Evolutionary conservation across 2,329 filamentous ascomycete species (phyloP).

Genomic region (Aspergillus tanneri): DNA sequence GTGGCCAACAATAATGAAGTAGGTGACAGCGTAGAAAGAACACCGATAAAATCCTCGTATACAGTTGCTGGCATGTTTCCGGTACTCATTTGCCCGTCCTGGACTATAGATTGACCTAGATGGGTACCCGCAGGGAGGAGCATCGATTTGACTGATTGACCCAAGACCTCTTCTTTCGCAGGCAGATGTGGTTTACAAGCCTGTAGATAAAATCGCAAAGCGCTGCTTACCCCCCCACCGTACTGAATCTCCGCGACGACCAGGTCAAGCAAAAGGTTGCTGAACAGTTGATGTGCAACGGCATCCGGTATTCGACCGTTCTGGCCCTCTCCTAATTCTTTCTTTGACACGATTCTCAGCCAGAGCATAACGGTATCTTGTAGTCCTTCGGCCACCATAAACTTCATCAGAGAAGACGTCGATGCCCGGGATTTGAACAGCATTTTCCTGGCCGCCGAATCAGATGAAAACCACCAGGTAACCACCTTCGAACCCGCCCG

Average conservation of each 20-base stretch:
- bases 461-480: conserved; percentile 44
- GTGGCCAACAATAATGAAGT: conserved; percentile 28
- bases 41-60: conserved; percentile 35
- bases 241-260: conserved; percentile 35
- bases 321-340: conserved; percentile 25
- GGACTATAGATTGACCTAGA: conserved; percentile 28
- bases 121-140: conserved; percentile 27
- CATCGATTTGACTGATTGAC: conserved; percentile 15
- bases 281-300: conserved; percentile 23
- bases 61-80: conserved; percentile 27
- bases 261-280: conserved; percentile 31
- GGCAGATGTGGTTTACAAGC: conserved; percentile 25
- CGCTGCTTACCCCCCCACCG: conserved; percentile 33
- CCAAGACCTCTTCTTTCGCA: conserved; percentile 6
- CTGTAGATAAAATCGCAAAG: conserved; percentile 33
- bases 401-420: conserved; percentile 34
- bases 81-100: conserved; percentile 20
- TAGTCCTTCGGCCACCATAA: conserved; percentile 41
- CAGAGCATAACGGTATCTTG: conserved; percentile 37
- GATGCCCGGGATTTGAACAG: conserved; percentile 32
- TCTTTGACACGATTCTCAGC: conserved; percentile 32
- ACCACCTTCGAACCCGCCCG: conserved; percentile 35
- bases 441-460: conserved; percentile 26
- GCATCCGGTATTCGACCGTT: conserved; percentile 25
- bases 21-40: conserved; percentile 24